These are phyloP conservation scores for Tetrahymena borealis DNA, from an alignment of 73 alveolate species.

Conservation along the genomic window DNA sequence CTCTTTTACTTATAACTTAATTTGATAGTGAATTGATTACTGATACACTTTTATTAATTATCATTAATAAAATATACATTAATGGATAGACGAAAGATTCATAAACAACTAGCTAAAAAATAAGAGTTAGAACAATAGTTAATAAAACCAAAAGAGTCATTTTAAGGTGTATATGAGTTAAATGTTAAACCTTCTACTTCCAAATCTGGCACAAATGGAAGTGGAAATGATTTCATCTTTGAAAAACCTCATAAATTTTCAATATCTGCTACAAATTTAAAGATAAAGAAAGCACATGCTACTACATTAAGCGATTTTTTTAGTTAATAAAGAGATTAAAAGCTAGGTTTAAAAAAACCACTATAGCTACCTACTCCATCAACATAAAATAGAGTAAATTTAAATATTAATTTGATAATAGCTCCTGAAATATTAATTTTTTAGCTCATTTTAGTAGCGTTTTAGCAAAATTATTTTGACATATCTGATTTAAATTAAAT, in stretches of 20 bases:
- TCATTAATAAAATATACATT: not conserved
- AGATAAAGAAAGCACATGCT: not conserved
- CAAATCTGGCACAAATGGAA: not conserved
- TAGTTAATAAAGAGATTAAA: not conserved
- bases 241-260: not conserved
- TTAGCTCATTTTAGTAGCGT: too few relatives aligned
- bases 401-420: too few relatives aligned
- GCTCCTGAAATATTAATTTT: not conserved
- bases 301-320: not conserved
- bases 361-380: not conserved
- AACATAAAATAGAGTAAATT: not conserved
- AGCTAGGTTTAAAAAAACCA: not conserved
- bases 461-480: too few relatives aligned
- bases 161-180: not conserved
- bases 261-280: not conserved
- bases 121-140: not conserved
- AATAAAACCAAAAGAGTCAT: not conserved
- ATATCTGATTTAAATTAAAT: too few relatives aligned
- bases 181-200: not conserved
- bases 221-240: not conserved
- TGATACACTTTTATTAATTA: not conserved
- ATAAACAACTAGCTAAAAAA: not conserved
- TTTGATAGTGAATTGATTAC: not conserved
- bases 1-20: too few relatives aligned
- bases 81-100: not conserved